Conservation (phyloP, 768 basidiomycete genomes). For the Kwoniella shandongensis region DNA sequence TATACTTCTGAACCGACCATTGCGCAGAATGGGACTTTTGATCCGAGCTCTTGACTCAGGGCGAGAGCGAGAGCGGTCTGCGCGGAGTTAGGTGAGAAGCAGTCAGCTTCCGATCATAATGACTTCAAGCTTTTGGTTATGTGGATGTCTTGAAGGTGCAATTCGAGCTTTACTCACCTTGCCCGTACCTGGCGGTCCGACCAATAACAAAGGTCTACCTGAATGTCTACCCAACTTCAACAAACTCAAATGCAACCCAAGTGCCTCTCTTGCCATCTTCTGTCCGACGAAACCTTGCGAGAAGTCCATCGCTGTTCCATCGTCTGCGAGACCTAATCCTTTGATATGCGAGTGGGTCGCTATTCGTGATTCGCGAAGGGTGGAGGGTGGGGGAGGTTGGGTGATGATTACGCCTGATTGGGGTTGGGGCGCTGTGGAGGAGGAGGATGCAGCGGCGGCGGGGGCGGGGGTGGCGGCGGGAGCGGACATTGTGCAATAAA, state of each 20-base stretch:
- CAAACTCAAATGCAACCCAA: constrained; percentile 50
- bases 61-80: constrained; percentile 90
- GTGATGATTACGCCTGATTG: constrained; percentile 38
- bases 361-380: constrained; percentile 47
- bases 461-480: constrained; percentile 16
- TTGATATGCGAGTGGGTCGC: constrained; percentile 90
- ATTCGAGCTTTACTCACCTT: constrained; percentile 57
- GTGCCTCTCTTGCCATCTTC: constrained; percentile 72
- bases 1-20: constrained; percentile 99
- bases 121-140: too few species aligned
- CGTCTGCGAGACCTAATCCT: constrained; percentile 82
- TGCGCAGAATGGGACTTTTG: constrained; percentile 95
- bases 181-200: constrained; percentile 94
- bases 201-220: constrained; percentile 85
- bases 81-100: not conserved
- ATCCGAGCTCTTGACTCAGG: constrained; percentile 87
- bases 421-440: constrained; percentile 21
- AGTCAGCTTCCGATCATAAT: too few species aligned
- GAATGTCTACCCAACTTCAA: constrained; percentile 57
- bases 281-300: constrained; percentile 90
- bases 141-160: too few species aligned
- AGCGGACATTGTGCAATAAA: constrained; percentile 13
- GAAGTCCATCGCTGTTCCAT: constrained; percentile 72
- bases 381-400: constrained; percentile 46
- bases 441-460: constrained; percentile 14